Percentiles rank a stretch among this genome's conserved stretches.
phyloP scores from a whole-genome alignment of 805 yeast genomes.

The Suhomyces canberraensis region DNA sequence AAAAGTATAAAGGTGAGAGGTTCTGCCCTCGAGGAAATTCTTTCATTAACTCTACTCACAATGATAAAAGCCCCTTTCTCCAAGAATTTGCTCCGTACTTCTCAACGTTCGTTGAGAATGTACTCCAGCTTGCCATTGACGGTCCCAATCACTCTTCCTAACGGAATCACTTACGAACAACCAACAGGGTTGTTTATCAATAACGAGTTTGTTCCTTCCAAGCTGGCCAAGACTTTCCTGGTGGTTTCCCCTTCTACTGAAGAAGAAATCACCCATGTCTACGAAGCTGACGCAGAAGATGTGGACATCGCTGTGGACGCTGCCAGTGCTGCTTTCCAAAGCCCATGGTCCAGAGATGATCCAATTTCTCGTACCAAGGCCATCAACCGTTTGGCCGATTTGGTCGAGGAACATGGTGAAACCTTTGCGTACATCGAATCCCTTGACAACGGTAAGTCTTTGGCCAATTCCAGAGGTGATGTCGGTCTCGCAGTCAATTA shows the following conservation, averaged over 20 bases:
- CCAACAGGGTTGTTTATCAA: conserved; percentile 90
- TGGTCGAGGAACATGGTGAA: conserved; percentile 69
- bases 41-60: neutral
- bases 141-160: conserved; percentile 57
- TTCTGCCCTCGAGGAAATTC: too few relatives aligned
- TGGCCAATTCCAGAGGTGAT: conserved; percentile 68
- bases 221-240: conserved; percentile 54
- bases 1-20: too few relatives aligned
- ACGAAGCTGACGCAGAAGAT: conserved; percentile 76
- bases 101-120: conserved; percentile 12
- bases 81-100: neutral
- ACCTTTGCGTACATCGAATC: conserved; percentile 78
- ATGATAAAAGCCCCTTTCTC: neutral
- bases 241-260: conserved; percentile 69
- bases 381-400: conserved; percentile 70
- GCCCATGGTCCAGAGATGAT: conserved; percentile 76
- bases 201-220: conserved; percentile 69
- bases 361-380: conserved; percentile 66
- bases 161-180: conserved; percentile 68
- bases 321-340: conserved; percentile 72
- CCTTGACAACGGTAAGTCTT: conserved; percentile 85
- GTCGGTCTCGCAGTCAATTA: conserved; percentile 65
- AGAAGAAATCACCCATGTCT: conserved; percentile 62
- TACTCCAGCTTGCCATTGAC: conserved; percentile 36
- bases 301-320: conserved; percentile 84